Conservation (phyloP, 176 grass and related monocot species). For the Zoysia japonica region DNA sequence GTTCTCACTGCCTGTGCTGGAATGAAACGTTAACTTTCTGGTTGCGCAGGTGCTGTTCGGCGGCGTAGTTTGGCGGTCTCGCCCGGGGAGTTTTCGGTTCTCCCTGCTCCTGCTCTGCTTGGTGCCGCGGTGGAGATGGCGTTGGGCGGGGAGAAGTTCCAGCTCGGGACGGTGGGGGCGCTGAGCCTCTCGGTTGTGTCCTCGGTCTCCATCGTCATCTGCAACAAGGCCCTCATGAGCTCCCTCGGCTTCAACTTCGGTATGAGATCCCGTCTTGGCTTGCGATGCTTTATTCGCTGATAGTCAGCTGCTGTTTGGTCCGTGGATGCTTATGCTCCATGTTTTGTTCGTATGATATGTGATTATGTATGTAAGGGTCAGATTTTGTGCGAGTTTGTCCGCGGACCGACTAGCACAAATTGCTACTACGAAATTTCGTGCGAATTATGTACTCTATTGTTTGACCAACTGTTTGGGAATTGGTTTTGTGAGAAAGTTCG, state of each 20-base stretch:
- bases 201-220: conserved; percentile 96
- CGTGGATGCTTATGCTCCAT: conserved; percentile 17
- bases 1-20: conserved; percentile 1
- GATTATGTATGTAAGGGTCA: not conserved
- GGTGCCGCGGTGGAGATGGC: conserved; percentile 58
- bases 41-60: conserved; percentile 27
- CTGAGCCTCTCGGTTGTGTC: conserved; percentile 91
- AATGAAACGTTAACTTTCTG: conserved; percentile 44
- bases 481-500: not conserved
- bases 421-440: no score
- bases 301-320: not conserved
- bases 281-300: not conserved
- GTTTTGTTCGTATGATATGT: not conserved
- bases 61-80: conserved; percentile 1
- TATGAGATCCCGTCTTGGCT: conserved; percentile 62
- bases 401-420: no score
- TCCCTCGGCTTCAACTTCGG: conserved; percentile 94
- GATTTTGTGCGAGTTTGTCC: conserved; percentile 13
- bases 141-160: conserved; percentile 77
- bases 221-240: conserved; percentile 98
- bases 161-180: conserved; percentile 91
- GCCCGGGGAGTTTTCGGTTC: not conserved
- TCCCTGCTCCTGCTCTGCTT: not conserved
- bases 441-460: not conserved
- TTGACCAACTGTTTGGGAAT: not conserved